Conservation (phyloP, 306 rosid species). For the Quercus variabilis region DNA sequence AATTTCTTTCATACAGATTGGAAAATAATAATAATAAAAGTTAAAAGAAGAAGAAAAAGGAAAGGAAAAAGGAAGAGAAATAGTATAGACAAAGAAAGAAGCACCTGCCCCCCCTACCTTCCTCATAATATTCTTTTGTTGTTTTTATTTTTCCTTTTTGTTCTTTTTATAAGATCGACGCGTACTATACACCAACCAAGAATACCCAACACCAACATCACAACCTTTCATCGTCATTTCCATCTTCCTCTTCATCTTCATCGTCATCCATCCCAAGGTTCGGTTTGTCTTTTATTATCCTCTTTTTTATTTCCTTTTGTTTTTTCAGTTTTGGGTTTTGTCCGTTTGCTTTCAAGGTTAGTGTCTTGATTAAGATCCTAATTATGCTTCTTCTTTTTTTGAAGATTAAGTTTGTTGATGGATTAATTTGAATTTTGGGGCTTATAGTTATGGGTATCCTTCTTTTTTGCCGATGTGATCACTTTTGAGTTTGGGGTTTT, state of each 20-base stretch:
- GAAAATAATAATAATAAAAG: too few species aligned
- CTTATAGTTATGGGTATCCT: background rate
- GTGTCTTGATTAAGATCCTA: slow-evolving; percentile 3
- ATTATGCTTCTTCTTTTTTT: slow-evolving; percentile 8
- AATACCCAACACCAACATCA: background rate
- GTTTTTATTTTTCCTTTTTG: background rate
- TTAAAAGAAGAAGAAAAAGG: background rate
- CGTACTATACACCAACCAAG: background rate
- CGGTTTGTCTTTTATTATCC: background rate
- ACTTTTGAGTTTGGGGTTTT: slow-evolving; percentile 6
- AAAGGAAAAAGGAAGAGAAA: background rate
- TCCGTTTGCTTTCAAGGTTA: background rate
- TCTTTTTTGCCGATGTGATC: slow-evolving; percentile 3
- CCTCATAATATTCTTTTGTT: background rate
- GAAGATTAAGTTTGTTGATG: background rate
- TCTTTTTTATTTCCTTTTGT: background rate
- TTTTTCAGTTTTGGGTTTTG: background rate
- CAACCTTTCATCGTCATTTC: background rate
- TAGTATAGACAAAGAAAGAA: background rate
- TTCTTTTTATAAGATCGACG: too few species aligned
- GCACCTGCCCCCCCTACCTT: background rate
- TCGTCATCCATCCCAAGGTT: background rate
- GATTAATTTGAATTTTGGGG: background rate
- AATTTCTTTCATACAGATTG: background rate
- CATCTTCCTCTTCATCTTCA: background rate